These are phyloP conservation scores for Colletotrichum sp. DNA, from an alignment of 2,329 filamentous ascomycete genomes.

Conservation along the genomic window DNA sequence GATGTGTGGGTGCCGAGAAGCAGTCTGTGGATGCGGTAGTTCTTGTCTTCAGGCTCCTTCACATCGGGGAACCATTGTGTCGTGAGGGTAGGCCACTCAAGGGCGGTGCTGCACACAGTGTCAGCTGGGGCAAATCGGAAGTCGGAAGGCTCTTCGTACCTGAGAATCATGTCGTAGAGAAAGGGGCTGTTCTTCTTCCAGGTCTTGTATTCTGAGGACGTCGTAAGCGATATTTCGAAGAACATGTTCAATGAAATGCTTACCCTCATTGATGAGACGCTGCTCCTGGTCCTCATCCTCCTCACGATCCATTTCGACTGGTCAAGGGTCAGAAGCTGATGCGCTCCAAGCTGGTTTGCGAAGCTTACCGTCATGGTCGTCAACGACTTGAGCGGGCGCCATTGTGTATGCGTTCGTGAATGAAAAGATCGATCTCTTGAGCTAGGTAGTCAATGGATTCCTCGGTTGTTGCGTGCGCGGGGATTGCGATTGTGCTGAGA, in stretches of 20 bases:
- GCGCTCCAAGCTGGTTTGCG: not conserved
- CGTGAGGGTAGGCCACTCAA: conserved; percentile 97
- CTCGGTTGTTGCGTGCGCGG: not conserved
- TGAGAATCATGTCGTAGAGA: conserved; percentile 96
- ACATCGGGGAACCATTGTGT: conserved; percentile 98
- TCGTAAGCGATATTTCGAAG: not conserved
- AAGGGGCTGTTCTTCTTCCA: conserved; percentile 99
- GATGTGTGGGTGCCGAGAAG: conserved; percentile 96
- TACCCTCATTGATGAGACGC: conserved; percentile 93
- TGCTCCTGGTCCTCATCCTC: conserved; percentile 77
- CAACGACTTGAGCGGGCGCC: conserved; percentile 52
- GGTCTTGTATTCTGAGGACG: conserved; percentile 86
- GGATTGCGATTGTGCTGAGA: not conserved
- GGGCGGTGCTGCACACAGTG: conserved; percentile 68
- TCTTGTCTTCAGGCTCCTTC: conserved; percentile 85
- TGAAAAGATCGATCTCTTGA: not conserved
- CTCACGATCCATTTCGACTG: conserved; percentile 62
- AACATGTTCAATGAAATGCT: not conserved
- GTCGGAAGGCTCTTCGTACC: conserved; percentile 45
- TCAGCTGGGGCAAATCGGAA: not conserved
- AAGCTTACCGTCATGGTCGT: conserved; percentile 53
- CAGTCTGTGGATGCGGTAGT: conserved; percentile 85
- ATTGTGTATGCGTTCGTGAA: conserved; percentile 30
- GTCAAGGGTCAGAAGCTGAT: conserved; percentile 18
- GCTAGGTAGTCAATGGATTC: not conserved